Evolutionary conservation across 805 yeast species (phyloP).

Genomic region (Kodamaea nitidulidarum): DNA sequence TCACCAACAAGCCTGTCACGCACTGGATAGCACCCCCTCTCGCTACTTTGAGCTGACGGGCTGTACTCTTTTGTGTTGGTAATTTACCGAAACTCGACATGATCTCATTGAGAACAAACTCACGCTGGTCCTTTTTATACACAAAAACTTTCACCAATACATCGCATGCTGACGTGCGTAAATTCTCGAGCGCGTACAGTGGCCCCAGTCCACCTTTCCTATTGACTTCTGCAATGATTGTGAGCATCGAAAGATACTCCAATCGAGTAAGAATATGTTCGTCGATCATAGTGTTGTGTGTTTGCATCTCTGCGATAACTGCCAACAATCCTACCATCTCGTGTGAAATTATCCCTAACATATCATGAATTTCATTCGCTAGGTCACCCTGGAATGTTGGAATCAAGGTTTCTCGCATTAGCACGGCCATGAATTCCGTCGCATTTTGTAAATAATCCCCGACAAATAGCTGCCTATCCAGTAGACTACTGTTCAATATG

Average conservation of each 20-base stretch:
- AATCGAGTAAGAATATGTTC: slow-evolving; percentile 55
- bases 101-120: slow-evolving; percentile 59
- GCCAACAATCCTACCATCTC: slow-evolving; percentile 13
- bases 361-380: background rate
- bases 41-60: slow-evolving; percentile 41
- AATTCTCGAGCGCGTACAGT: slow-evolving; percentile 19
- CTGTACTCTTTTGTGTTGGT: slow-evolving; percentile 40
- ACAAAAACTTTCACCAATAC: slow-evolving; percentile 36
- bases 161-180: slow-evolving; percentile 26
- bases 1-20: slow-evolving; percentile 43
- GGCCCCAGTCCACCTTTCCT: slow-evolving; percentile 15
- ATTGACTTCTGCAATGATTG: slow-evolving; percentile 38
- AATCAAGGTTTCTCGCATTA: slow-evolving; percentile 27
- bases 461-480: slow-evolving; percentile 42
- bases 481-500: slow-evolving; percentile 37
- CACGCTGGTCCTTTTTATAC: slow-evolving; percentile 46
- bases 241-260: slow-evolving; percentile 46
- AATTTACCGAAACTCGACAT: slow-evolving; percentile 47
- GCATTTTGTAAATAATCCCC: slow-evolving; percentile 43
- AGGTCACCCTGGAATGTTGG: slow-evolving; percentile 7
- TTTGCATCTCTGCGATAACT: slow-evolving; percentile 10
- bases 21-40: slow-evolving; percentile 49
- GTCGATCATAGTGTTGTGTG: slow-evolving; percentile 20
- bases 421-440: slow-evolving; percentile 34
- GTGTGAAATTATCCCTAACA: slow-evolving; percentile 8